Evolutionary conservation across 495 filamentous ascomycete species (phyloP).

Genomic region (Penicillium herquei): DNA sequence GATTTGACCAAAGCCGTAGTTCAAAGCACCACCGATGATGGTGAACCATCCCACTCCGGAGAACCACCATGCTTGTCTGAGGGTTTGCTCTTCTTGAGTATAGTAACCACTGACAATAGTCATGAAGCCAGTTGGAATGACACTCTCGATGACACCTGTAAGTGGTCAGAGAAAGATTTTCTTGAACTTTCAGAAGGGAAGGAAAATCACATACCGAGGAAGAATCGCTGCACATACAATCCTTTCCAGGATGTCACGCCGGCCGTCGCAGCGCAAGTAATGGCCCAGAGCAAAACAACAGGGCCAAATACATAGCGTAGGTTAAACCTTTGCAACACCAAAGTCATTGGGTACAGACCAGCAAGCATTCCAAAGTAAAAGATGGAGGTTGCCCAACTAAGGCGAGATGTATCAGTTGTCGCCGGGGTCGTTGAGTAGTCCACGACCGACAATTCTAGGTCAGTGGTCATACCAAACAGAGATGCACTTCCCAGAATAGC

Average conservation of each 20-base stretch:
- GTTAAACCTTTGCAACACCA: slow-evolving; percentile 63
- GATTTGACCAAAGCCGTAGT: slow-evolving; percentile 71
- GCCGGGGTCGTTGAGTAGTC: slow-evolving; percentile 54
- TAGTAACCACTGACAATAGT: slow-evolving; percentile 63
- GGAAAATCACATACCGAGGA: slow-evolving; percentile 45
- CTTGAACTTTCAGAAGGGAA: background rate
- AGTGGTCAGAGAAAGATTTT: slow-evolving; percentile 9
- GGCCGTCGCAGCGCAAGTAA: slow-evolving; percentile 66
- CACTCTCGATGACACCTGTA: slow-evolving; percentile 61
- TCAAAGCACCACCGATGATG: slow-evolving; percentile 64
- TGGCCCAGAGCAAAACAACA: slow-evolving; percentile 65
- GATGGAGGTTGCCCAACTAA: slow-evolving; percentile 73
- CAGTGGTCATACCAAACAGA: slow-evolving; percentile 73
- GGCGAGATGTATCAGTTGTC: slow-evolving; percentile 56
- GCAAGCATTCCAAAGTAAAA: slow-evolving; percentile 81
- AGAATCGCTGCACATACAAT: slow-evolving; percentile 68
- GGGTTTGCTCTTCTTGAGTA: slow-evolving; percentile 64
- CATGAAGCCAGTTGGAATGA: slow-evolving; percentile 70
- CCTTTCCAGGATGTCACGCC: slow-evolving; percentile 62
- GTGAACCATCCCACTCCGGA: slow-evolving; percentile 64
- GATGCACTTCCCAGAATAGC: slow-evolving; percentile 70
- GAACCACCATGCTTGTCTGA: slow-evolving; percentile 71
- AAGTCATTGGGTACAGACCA: slow-evolving; percentile 71
- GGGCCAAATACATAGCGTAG: slow-evolving; percentile 59
- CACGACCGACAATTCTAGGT: slow-evolving; percentile 54